Percentiles rank a stretch among this genome's conserved stretches.
phyloP scores from a whole-genome alignment of 805 yeast genomes.

The Suhomyces prunicola region DNA sequence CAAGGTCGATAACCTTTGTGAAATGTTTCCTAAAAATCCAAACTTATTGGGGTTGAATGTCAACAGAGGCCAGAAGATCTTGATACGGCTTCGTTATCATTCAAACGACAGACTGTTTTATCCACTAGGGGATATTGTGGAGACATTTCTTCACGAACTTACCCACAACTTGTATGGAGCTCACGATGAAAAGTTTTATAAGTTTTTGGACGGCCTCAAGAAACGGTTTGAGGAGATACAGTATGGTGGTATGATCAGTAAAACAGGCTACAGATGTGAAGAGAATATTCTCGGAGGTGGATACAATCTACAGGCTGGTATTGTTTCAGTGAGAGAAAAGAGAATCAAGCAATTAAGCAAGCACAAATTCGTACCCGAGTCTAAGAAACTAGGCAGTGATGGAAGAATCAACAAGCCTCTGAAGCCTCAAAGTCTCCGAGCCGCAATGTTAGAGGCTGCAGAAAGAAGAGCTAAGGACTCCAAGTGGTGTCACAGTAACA shows the following conservation, averaged over 20 bases:
- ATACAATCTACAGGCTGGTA: conserved; percentile 13
- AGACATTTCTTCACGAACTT: conserved; percentile 85
- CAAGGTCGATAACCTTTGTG: conserved; percentile 66
- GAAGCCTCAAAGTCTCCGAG: conserved; percentile 29
- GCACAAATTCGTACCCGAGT: conserved; percentile 40
- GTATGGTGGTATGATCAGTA: conserved; percentile 38
- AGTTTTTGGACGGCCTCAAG: conserved; percentile 58
- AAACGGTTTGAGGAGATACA: conserved; percentile 46
- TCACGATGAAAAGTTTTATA: conserved; percentile 72
- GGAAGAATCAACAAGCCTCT: conserved; percentile 2
- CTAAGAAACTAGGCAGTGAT: conserved; percentile 26
- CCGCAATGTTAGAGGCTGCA: conserved; percentile 57
- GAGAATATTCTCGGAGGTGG: conserved; percentile 45
- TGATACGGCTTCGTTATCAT: conserved; percentile 65
- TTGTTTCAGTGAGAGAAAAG: conserved; percentile 26
- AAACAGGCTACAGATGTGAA: conserved; percentile 49
- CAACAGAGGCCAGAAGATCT: conserved; percentile 69
- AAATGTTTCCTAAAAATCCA: conserved; percentile 73
- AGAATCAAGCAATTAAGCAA: conserved; percentile 41
- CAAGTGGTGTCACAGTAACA: conserved; percentile 42
- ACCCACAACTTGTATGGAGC: conserved; percentile 79
- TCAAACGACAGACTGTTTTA: conserved; percentile 52
- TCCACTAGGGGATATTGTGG: conserved; percentile 64
- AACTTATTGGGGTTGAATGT: conserved; percentile 78
- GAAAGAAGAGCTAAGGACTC: conserved; percentile 55